Conservation (phyloP, 2,329 filamentous ascomycete genomes). For the Microascus cirrosus region DNA sequence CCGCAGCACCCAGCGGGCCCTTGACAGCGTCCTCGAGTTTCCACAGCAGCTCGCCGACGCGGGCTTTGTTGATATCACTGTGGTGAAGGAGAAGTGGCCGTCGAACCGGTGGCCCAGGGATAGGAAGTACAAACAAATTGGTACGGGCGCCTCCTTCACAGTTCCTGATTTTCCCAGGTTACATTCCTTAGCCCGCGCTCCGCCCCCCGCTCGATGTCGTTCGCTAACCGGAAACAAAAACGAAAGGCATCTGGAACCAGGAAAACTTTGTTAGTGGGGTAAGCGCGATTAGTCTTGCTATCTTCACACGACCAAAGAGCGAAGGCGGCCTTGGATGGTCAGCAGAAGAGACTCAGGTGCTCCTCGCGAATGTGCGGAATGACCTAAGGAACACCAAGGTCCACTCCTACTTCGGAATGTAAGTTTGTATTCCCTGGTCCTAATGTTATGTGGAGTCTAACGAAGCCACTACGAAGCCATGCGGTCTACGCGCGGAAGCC, state of each 20-base stretch:
- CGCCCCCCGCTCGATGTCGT: too few relatives aligned
- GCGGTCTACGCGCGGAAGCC: too few relatives aligned
- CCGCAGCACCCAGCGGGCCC: conserved; percentile 15
- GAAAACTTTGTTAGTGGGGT: conserved; percentile 11
- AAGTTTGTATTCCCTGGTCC: too few relatives aligned
- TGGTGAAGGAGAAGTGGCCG: conserved; percentile 37
- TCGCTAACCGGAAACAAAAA: too few relatives aligned
- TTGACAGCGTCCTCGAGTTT: conserved; percentile 16
- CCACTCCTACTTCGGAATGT: conserved; percentile 21
- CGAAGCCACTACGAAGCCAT: too few relatives aligned
- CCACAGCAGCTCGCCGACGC: conserved; percentile 31
- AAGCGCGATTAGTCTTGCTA: conserved; percentile 17
- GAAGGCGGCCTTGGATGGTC: conserved; percentile 15
- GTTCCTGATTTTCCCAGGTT: too few relatives aligned
- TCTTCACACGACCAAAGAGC: conserved; percentile 16
- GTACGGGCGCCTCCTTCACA: conserved; percentile 13
- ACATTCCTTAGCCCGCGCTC: too few relatives aligned
- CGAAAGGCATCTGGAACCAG: conserved; percentile 16
- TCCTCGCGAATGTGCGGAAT: conserved; percentile 15
- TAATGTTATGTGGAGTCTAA: too few relatives aligned
- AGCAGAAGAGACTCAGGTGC: conserved; percentile 14
- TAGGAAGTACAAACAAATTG: conserved; percentile 37
- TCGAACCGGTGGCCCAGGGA: conserved; percentile 40
- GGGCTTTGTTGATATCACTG: conserved; percentile 40
- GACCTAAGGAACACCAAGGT: conserved; percentile 16